phyloP scores from a whole-genome alignment of 2,329 filamentous ascomycete genomes.

The Xylariaceae sp. region DNA sequence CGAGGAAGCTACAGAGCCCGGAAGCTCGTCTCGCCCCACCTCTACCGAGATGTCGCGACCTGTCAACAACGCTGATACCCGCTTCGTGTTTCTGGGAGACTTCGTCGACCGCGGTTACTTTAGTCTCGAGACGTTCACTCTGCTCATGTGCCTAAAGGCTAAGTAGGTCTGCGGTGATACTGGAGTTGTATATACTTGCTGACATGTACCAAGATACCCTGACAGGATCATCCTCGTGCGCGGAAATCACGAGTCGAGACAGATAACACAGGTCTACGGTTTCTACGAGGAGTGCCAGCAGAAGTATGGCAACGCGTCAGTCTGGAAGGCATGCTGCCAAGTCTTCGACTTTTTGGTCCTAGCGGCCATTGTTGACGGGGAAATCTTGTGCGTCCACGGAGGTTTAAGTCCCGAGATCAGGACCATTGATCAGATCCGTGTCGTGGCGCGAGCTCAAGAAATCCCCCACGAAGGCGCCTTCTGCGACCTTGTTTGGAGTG shows the following conservation, averaged over 20 bases:
- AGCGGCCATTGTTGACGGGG: conserved; percentile 94
- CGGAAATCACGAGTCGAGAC: conserved; percentile 95
- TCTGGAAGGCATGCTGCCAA: conserved; percentile 99
- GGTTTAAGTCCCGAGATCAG: conserved; percentile 87
- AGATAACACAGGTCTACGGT: conserved; percentile 97
- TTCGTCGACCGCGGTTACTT: conserved; percentile 98
- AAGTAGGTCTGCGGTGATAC: conserved; percentile 40
- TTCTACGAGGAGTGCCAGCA: conserved; percentile 98
- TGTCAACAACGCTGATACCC: conserved; percentile 40
- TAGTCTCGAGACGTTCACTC: conserved; percentile 94
- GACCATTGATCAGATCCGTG: conserved; percentile 97
- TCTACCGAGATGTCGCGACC: conserved; percentile 16
- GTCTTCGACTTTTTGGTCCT: conserved; percentile 98
- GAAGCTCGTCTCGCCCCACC: conserved; percentile 28
- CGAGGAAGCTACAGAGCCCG: conserved; percentile 37
- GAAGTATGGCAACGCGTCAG: conserved; percentile 97
- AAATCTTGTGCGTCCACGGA: conserved; percentile 97
- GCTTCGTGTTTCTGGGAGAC: conserved; percentile 69
- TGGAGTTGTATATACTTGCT: conserved; percentile 2
- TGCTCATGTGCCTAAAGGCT: conserved; percentile 90
- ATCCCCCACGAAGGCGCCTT: conserved; percentile 98
- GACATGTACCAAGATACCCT: conserved; percentile 67
- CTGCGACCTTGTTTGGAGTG: conserved; percentile 97
- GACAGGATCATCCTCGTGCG: conserved; percentile 93
- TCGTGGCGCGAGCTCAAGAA: conserved; percentile 94